Evolutionary conservation across 2,329 filamentous ascomycete genomes (phyloP).

Genomic region (Neurospora crassa): DNA sequence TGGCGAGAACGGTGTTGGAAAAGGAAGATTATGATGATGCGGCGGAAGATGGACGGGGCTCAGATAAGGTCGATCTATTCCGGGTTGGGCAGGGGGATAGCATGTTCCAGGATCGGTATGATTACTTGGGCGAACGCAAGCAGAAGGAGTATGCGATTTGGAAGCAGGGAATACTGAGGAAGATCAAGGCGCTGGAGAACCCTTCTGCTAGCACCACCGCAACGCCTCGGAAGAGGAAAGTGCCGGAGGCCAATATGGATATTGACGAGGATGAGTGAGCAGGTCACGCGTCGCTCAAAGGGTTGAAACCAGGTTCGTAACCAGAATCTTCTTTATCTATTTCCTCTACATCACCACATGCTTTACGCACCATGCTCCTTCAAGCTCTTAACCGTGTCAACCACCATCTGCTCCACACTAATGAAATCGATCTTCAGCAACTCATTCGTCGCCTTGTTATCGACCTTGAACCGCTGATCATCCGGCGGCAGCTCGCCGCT

Average conservation of each 20-base stretch:
- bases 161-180: constrained; percentile 50
- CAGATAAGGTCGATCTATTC: constrained; percentile 26
- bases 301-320: not conserved
- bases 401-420: constrained; percentile 49
- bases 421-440: constrained; percentile 55
- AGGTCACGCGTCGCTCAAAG: not conserved
- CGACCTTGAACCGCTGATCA: constrained; percentile 38
- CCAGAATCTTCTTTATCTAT: not conserved
- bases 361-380: constrained; percentile 31
- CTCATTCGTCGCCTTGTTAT: constrained; percentile 50
- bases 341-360: not conserved
- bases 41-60: constrained; percentile 24
- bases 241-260: not conserved
- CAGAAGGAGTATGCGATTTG: constrained; percentile 52
- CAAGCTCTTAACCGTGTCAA: constrained; percentile 56
- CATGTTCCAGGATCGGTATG: constrained; percentile 68
- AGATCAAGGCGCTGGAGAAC: constrained; percentile 30
- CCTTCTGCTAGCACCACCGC: not conserved
- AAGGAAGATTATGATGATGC: constrained; percentile 9
- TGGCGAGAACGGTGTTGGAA: constrained; percentile 26
- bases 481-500: constrained; percentile 33
- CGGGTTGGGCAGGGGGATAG: constrained; percentile 46
- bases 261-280: not conserved
- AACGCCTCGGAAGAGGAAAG: constrained; percentile 1
- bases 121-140: constrained; percentile 58